Conservation (phyloP, 129 eudicot genomes). For the Mikania micrantha region DNA sequence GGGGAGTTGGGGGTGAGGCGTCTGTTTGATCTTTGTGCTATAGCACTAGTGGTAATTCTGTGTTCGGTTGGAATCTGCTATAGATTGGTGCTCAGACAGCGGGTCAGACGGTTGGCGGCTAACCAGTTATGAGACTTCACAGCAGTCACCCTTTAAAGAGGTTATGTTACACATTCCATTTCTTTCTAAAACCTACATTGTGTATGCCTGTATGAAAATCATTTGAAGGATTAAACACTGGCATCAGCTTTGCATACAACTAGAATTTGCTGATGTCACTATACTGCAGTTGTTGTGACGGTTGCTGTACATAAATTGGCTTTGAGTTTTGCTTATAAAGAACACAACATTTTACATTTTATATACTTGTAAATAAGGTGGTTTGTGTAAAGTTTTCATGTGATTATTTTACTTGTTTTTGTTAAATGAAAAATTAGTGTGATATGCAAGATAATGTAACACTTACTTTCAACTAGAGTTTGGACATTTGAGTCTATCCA, state of each 20-base stretch:
- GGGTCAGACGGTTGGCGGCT: constrained; percentile 32
- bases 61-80: constrained; percentile 37
- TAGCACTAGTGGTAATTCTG: constrained; percentile 29
- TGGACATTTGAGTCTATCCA: too few species aligned
- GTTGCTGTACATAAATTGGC: constrained; percentile 26
- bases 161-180: constrained; percentile 6
- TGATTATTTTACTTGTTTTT: too few species aligned
- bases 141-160: neutral
- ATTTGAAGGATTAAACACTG: constrained; percentile 3
- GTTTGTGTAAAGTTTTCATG: neutral
- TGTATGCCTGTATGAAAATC: neutral
- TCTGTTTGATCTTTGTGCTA: constrained; percentile 35
- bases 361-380: neutral
- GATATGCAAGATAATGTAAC: too few species aligned
- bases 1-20: constrained; percentile 33
- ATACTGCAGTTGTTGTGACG: constrained; percentile 16
- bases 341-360: neutral
- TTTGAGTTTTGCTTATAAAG: constrained; percentile 1
- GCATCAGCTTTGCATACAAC: constrained; percentile 16
- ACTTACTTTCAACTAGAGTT: too few species aligned
- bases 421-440: too few species aligned
- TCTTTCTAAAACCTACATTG: neutral
- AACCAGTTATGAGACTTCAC: constrained; percentile 13
- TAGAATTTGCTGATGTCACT: constrained; percentile 3
- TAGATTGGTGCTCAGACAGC: constrained; percentile 30